A percentile compares a stretch with the other conserved stretches of the same genome.
Evolutionary conservation across 805 yeast genomes (phyloP).

Genomic region (Hanseniaspora clermontiae): DNA sequence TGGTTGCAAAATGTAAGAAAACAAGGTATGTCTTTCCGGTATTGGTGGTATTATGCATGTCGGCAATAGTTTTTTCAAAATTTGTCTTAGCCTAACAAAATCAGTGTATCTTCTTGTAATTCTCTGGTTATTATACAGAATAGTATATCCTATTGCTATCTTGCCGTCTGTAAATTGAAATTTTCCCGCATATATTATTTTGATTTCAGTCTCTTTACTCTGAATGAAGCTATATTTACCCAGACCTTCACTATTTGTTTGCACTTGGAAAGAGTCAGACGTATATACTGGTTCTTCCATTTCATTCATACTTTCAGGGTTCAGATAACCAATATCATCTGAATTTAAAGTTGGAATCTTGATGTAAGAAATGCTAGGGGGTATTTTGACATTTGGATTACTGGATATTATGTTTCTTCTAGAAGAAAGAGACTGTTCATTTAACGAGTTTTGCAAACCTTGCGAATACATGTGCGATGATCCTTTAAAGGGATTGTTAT

Average conservation of each 20-base stretch:
- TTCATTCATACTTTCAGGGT: neutral
- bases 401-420: constrained; percentile 4
- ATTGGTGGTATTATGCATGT: constrained; percentile 82
- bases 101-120: constrained; percentile 85
- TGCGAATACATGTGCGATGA: constrained; percentile 29
- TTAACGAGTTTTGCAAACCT: constrained; percentile 26
- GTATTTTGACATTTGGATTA: neutral
- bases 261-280: neutral
- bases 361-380: constrained; percentile 4
- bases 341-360: neutral
- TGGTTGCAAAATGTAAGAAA: constrained; percentile 34
- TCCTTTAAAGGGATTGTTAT: constrained; percentile 31
- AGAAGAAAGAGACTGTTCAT: constrained; percentile 4
- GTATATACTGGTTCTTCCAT: neutral
- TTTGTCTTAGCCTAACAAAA: constrained; percentile 68
- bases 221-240: neutral
- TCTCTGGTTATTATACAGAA: constrained; percentile 42
- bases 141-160: constrained; percentile 73
- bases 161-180: constrained; percentile 66
- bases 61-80: constrained; percentile 63
- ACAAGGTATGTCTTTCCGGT: constrained; percentile 70
- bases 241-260: neutral
- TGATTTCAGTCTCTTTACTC: constrained; percentile 19
- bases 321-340: neutral
- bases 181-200: constrained; percentile 72